Evolutionary conservation across 1,284 basidiomycete genomes (phyloP).

Genomic region (Ganoderma multipileum): DNA sequence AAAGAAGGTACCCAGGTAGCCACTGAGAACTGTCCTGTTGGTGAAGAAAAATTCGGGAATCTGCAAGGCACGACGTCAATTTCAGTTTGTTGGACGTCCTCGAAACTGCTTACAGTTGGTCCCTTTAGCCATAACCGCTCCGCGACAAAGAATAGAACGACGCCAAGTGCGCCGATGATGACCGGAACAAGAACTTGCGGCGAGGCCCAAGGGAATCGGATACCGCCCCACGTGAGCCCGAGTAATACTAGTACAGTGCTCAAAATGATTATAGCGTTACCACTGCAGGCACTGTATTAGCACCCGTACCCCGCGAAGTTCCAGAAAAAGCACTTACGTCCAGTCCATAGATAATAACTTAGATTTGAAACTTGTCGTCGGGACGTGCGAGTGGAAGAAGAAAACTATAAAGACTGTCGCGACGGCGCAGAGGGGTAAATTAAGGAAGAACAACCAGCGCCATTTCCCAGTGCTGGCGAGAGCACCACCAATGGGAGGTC

Average conservation of each 20-base stretch:
- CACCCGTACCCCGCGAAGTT: no score
- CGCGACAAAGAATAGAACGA: constrained; percentile 23
- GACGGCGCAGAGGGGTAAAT: constrained; percentile 30
- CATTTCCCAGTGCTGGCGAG: constrained; percentile 28
- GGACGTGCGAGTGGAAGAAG: constrained; percentile 32
- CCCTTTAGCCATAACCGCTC: constrained; percentile 25
- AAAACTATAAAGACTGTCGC: constrained; percentile 21
- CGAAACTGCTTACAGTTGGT: constrained; percentile 14
- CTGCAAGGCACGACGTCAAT: background rate
- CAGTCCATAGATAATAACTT: constrained; percentile 45
- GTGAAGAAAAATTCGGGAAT: constrained; percentile 40
- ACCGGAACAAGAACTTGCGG: constrained; percentile 30
- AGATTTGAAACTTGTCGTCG: constrained; percentile 33
- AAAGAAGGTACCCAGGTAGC: constrained; percentile 37
- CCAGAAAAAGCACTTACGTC: constrained; percentile 36
- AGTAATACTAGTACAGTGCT: constrained; percentile 27
- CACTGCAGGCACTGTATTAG: constrained; percentile 16
- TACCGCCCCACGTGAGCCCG: constrained; percentile 33
- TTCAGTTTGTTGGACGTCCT: background rate
- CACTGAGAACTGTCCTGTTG: constrained; percentile 41
- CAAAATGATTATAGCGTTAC: constrained; percentile 28
- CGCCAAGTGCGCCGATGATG: constrained; percentile 28
- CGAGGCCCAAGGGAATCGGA: constrained; percentile 28
- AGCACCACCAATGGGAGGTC: constrained; percentile 28
- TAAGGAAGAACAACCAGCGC: constrained; percentile 34